Evolutionary conservation across 257 asterid genomes (phyloP).

Genomic region (Oldenlandia corymbosa): DNA sequence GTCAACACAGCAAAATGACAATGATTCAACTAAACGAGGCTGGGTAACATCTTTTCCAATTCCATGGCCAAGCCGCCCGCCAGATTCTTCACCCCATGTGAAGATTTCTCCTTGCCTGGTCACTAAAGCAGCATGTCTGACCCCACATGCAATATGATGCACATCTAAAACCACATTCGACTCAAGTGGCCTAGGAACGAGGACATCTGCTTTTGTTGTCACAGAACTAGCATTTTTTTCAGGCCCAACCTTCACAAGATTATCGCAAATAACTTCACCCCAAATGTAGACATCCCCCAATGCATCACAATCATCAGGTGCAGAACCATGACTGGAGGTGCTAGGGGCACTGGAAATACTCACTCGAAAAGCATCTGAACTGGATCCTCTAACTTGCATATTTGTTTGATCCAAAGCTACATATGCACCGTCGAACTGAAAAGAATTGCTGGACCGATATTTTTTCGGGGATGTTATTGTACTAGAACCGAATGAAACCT

Average conservation of each 20-base stretch:
- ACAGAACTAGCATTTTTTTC: conserved; percentile 61
- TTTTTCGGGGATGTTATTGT: conserved; percentile 57
- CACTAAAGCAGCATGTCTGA: conserved; percentile 74
- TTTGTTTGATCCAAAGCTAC: conserved; percentile 66
- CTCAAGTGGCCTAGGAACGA: conserved; percentile 75
- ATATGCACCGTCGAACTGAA: conserved; percentile 61
- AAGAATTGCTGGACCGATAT: conserved; percentile 35
- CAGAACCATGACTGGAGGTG: conserved; percentile 95
- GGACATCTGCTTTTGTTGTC: conserved; percentile 64
- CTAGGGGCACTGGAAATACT: conserved; percentile 96
- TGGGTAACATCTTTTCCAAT: conserved; percentile 60
- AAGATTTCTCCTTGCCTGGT: conserved; percentile 88
- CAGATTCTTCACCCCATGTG: conserved; percentile 97
- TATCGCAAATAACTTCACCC: conserved; percentile 92
- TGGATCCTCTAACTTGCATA: conserved; percentile 79
- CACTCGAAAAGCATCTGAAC: conserved; percentile 81
- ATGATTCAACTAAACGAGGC: conserved; percentile 67
- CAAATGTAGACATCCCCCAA: conserved; percentile 86
- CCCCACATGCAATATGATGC: conserved; percentile 86
- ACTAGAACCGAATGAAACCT: conserved; percentile 52
- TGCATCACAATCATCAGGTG: conserved; percentile 87
- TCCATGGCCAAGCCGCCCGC: conserved; percentile 97
- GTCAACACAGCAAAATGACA: conserved; percentile 56
- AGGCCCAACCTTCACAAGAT: conserved; percentile 63
- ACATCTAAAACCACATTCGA: conserved; percentile 76